Base-by-base conservation (phyloP, 352 stramenopile genomes). In the Pythium scleroteichum region DNA sequence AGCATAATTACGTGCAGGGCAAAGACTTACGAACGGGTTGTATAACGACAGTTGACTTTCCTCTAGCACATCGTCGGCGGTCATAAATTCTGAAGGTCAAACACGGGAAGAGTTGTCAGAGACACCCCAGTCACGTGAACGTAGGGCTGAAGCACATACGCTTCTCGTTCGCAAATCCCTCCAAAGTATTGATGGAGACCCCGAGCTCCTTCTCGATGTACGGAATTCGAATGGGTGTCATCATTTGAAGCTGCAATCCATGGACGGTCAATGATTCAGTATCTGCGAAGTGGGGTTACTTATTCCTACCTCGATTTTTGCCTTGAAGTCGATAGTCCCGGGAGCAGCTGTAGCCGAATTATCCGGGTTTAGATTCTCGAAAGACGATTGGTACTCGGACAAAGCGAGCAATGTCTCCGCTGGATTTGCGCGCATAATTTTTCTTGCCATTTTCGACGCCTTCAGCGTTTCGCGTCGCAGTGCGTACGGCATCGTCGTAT, bases 191-290 rank as follows among this genome's bases (percentile, higher is more conserved):
- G 53, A 94, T 94, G 7, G 70, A 79, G n/a, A 91, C 71, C 1
- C 73, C 78, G 1, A 94, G 59, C n/a, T 78, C 75, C 68, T 85
- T 76, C 59, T 92, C 85, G 20, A 94, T 89, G 52, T 91, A 94
- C n/a, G 85, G 85, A 27, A 94, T 94, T 29, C 85, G 81, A 59
- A 92, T 90, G 3, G 83, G 85, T 13, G 85, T 94, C 76, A 94
- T 92, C 75, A 94, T 92, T 82, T 94, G 85, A 0, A 94, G 69
- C 82, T 94, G 57, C 14, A 53, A 44, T 20, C 5, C 12, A 16
- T n/a, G 26, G 12, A 7, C 8, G 19, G n/a, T 20, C 12, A 1
- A 5, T 32, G n/a, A n/a, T n/a, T n/a, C n/a, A n/a, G n/a, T n/a
- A n/a, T n/a, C n/a, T n/a, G n/a, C n/a, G n/a, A n/a, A n/a, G n/a